These are phyloP conservation scores for Saturnispora sanitii DNA, from an alignment of 805 yeast genomes.

Conservation along the genomic window DNA sequence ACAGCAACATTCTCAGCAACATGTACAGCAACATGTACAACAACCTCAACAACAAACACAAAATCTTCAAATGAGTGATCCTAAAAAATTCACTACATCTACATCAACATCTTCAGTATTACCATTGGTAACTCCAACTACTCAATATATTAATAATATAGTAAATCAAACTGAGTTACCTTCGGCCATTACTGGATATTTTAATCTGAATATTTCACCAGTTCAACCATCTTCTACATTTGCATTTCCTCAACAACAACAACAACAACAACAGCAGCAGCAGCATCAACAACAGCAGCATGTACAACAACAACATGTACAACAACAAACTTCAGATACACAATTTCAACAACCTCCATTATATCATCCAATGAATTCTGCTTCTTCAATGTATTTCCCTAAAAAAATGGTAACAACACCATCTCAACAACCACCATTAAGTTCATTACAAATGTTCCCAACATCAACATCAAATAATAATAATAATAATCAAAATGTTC, in stretches of 20 bases:
- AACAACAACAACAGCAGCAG: constrained; percentile 12
- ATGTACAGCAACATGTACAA: constrained; percentile 20
- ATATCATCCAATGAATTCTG: constrained; percentile 13
- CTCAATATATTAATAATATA: constrained; percentile 7
- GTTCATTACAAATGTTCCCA: constrained; percentile 1
- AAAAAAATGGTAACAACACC: neutral
- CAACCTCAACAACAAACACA: constrained; percentile 4
- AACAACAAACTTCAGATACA: constrained; percentile 17
- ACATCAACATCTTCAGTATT: neutral
- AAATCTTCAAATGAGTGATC: too few species aligned
- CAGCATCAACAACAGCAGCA: constrained; percentile 2
- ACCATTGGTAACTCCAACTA: constrained; percentile 14
- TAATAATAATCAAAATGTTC: constrained; percentile 3
- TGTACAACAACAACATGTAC: constrained; percentile 19
- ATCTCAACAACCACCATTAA: neutral
- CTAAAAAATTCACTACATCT: too few species aligned
- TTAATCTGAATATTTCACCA: constrained; percentile 27
- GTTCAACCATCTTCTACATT: constrained; percentile 19
- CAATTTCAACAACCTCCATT: constrained; percentile 5
- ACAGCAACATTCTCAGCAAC: constrained; percentile 41
- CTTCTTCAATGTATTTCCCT: constrained; percentile 12
- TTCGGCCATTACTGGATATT: constrained; percentile 17
- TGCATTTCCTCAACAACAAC: constrained; percentile 15
- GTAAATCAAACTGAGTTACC: constrained; percentile 8
- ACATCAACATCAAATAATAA: too few species aligned